A percentile compares a stretch with the other conserved stretches of the same genome.
phyloP scores from a whole-genome alignment of 164 flowering plant genomes.

The Magnolia kwangsiensis region DNA sequence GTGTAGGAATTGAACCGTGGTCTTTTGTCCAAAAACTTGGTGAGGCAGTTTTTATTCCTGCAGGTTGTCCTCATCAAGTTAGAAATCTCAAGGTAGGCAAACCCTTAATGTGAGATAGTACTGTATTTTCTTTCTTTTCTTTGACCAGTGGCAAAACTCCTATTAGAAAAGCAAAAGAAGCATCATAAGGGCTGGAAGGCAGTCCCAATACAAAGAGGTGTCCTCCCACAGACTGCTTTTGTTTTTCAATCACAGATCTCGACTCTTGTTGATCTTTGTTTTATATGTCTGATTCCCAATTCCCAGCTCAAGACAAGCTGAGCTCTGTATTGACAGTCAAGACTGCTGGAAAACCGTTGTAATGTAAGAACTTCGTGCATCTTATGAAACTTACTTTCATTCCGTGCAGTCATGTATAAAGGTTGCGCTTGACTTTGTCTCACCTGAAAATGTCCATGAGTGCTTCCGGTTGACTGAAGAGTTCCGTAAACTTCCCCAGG shows the following conservation, averaged over 20 bases:
- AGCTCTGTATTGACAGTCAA: background rate
- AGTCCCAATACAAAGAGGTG: too few relatives aligned
- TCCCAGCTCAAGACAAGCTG: too few relatives aligned
- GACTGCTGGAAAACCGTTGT: background rate
- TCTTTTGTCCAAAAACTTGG: slow-evolving; percentile 53
- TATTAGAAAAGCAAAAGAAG: background rate
- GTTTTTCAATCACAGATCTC: background rate
- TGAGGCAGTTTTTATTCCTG: slow-evolving; percentile 60
- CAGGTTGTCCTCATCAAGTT: slow-evolving; percentile 68
- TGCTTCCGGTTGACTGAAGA: slow-evolving; percentile 27
- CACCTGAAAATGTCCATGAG: slow-evolving; percentile 26
- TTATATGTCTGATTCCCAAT: too few relatives aligned
- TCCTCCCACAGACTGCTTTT: background rate
- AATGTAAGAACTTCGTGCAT: background rate
- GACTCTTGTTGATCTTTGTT: background rate
- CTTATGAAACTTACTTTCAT: background rate
- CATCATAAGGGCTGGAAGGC: background rate
- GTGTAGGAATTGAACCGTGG: slow-evolving; percentile 53
- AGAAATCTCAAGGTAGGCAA: slow-evolving; percentile 42
- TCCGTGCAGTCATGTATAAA: slow-evolving; percentile 27
- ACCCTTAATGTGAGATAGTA: background rate
- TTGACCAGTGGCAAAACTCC: background rate
- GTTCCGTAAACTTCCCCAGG: slow-evolving; percentile 25
- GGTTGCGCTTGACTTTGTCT: slow-evolving; percentile 30
- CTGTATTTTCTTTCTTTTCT: background rate